A percentile compares a stretch with the other conserved stretches of the same genome.
Evolutionary conservation across 352 stramenopile genomes (phyloP).

Genomic region (Globisporangium iwayamae): DNA sequence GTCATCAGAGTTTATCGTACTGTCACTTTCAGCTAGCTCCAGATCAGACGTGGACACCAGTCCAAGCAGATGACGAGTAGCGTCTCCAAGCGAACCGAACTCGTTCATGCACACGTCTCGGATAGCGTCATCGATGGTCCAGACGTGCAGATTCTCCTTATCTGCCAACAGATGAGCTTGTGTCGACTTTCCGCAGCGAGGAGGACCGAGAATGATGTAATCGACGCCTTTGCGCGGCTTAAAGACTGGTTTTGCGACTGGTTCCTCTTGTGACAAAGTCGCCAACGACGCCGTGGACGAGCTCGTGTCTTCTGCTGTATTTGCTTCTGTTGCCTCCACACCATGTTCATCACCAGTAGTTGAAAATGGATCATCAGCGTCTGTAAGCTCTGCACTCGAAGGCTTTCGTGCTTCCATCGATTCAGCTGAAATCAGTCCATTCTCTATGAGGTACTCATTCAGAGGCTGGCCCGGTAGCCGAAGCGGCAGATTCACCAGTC

Average conservation of each 20-base stretch:
- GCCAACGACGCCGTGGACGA: not conserved
- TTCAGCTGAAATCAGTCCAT: constrained; percentile 28
- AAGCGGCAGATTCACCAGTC: constrained; percentile 69
- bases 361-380: not conserved
- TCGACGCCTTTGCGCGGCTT: constrained; percentile 47
- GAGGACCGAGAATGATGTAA: constrained; percentile 80
- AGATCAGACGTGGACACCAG: constrained; percentile 15
- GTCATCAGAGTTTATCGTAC: not conserved
- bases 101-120: constrained; percentile 26
- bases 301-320: not conserved
- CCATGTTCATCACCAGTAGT: not conserved
- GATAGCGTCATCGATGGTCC: constrained; percentile 78
- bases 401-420: not conserved
- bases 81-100: constrained; percentile 36
- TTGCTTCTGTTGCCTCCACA: not conserved
- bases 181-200: constrained; percentile 74
- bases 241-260: not conserved
- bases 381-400: not conserved
- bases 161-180: constrained; percentile 71
- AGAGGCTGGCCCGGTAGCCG: constrained; percentile 61
- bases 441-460: constrained; percentile 48
- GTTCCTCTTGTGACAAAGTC: not conserved
- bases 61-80: constrained; percentile 31
- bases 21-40: constrained; percentile 15
- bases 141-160: constrained; percentile 60